Conservation (phyloP, 192 early-diverging fungal genomes). For the Coemansia sp. region DNA sequence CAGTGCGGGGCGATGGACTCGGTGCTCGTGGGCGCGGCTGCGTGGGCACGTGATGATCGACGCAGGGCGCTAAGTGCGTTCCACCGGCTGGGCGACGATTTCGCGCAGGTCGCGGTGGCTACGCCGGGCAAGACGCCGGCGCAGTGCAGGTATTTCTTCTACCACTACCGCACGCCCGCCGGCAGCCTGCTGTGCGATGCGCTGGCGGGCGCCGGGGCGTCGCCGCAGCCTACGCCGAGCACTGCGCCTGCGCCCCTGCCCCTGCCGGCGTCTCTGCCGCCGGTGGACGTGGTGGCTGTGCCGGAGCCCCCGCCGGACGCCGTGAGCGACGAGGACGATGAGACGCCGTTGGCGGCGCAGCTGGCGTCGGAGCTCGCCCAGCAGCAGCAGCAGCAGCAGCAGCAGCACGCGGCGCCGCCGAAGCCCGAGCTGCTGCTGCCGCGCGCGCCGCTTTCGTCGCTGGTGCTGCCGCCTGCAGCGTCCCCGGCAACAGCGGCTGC, state of each 20-base stretch:
- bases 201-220: neutral
- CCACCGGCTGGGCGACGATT: slow-evolving; percentile 66
- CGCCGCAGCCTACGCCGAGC: too few species aligned
- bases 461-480: slow-evolving; percentile 27
- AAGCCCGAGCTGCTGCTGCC: slow-evolving; percentile 18
- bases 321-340: slow-evolving; percentile 42
- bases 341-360: slow-evolving; percentile 47
- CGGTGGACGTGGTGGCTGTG: too few species aligned
- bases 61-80: slow-evolving; percentile 60
- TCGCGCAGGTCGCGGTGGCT: slow-evolving; percentile 63
- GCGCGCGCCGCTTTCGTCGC: slow-evolving; percentile 14
- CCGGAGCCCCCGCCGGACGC: too few species aligned
- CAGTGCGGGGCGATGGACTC: slow-evolving; percentile 22
- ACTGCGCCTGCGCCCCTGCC: too few species aligned
- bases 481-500: slow-evolving; percentile 3
- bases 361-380: slow-evolving; percentile 30
- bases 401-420: neutral
- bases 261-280: too few species aligned
- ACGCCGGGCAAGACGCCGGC: slow-evolving; percentile 76
- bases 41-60: slow-evolving; percentile 57
- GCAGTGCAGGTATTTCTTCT: slow-evolving; percentile 77
- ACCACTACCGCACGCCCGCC: slow-evolving; percentile 63
- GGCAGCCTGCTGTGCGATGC: slow-evolving; percentile 29
- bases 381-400: neutral
- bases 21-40: slow-evolving; percentile 41